These are phyloP conservation scores for Saprolegnia parasitica DNA, from an alignment of 352 stramenopile genomes.

Conservation along the genomic window DNA sequence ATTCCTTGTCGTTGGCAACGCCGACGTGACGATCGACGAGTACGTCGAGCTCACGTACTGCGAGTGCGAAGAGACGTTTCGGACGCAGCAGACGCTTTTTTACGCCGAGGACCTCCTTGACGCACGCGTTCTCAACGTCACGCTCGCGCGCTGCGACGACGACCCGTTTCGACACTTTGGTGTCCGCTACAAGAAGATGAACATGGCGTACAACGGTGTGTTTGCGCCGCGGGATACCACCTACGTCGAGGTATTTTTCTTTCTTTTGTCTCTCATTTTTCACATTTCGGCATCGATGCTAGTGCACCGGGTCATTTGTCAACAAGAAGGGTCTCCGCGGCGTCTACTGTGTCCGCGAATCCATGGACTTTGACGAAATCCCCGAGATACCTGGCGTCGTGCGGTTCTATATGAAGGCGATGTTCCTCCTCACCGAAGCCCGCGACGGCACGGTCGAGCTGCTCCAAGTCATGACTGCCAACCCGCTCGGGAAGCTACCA, in stretches of 20 bases:
- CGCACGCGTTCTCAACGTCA: neutral
- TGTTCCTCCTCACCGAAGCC: slow-evolving; percentile 15
- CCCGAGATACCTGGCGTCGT: neutral
- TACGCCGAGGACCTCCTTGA: slow-evolving; percentile 27
- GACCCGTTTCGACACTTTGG: slow-evolving; percentile 26
- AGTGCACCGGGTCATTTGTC: slow-evolving; percentile 22
- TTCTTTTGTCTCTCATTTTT: neutral
- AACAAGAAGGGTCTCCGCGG: slow-evolving; percentile 17
- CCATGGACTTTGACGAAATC: neutral
- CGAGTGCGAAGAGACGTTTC: slow-evolving; percentile 8
- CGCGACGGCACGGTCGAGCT: slow-evolving; percentile 6
- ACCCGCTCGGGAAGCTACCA: slow-evolving; percentile 12
- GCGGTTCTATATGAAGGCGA: slow-evolving; percentile 20
- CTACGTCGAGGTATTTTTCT: slow-evolving; percentile 13
- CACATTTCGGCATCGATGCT: neutral
- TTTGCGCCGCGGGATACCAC: slow-evolving; percentile 12
- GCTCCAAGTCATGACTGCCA: slow-evolving; percentile 10
- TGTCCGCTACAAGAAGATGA: slow-evolving; percentile 23
- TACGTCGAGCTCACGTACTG: slow-evolving; percentile 21
- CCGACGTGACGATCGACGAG: slow-evolving; percentile 1
- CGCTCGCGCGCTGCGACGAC: neutral
- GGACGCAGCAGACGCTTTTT: slow-evolving; percentile 16
- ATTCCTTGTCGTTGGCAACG: neutral
- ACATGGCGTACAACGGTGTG: neutral
- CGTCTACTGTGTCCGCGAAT: slow-evolving; percentile 13